Evolutionary conservation across 768 basidiomycete genomes (phyloP), one percentile per base, ranked within the genome.

Genomic region (Termitomyces sp.): DNA sequence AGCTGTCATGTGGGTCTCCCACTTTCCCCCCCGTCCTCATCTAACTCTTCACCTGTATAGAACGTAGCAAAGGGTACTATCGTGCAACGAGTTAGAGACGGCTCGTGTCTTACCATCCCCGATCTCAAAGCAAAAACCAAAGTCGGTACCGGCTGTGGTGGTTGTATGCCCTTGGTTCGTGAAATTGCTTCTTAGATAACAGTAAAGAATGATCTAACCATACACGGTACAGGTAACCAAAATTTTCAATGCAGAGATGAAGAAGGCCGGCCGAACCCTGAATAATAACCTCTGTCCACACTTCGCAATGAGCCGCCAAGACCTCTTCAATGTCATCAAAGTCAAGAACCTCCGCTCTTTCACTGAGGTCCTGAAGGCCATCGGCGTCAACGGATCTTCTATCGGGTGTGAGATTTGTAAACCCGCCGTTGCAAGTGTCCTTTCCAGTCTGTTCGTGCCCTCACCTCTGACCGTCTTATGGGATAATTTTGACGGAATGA

Each of bases 371-470:
- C 82, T 88, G 78, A 63, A 65, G 8, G 70, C 71, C 7, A 73
- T 70, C 3, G 86, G 86, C 20, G 70, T 74, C 22, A 74, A 75
- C 39, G 70, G 74, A 34, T 71, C 77, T 43, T 73, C 82, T 0
- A 61, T 85, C 6, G 89, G 89, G 2, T 91, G 89, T 61, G 89
- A 90, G 69, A 68, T 85, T 24, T 91, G 89, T 72, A 88, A 85
- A 63, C 89, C 88, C 4, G 81, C 79, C 6, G 74, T 89, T 32
- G 88, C 79, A 27, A 79, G 79, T 57, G 78, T 79, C 39, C 64
- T 80, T 27, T 74, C 78, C 1, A 76, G 77, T 60, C 62, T 80
- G 68, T 36, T 7, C 41, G 39, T 56, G 48, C 14, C 5, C 27
- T 72, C 59, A 49, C 62, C 55, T 26, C 26, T 55, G 44, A 16